Conservation (phyloP, 2,329 filamentous ascomycete genomes). For the Shiraia sp. region DNA sequence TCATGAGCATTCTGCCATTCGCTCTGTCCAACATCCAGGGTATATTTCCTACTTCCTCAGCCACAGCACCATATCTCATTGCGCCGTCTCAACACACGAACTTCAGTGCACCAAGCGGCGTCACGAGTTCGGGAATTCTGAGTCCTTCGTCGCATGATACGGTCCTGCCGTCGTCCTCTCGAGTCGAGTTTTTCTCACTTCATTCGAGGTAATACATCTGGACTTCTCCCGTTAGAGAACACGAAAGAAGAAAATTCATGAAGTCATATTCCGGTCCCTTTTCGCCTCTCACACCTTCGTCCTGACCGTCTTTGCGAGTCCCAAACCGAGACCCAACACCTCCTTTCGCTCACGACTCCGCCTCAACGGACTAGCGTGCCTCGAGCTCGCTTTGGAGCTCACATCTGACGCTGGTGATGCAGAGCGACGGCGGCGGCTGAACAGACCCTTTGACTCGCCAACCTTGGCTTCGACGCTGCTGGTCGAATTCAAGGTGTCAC, state of each 20-base stretch:
- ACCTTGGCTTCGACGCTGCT: constrained; percentile 14
- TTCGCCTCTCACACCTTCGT: constrained; percentile 13
- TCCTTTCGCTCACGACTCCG: constrained; percentile 10
- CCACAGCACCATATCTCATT: no score
- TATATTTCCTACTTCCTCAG: background rate
- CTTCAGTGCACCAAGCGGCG: no score
- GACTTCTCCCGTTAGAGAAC: no score
- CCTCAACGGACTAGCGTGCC: constrained; percentile 15
- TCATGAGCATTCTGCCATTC: background rate
- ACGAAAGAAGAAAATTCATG: no score
- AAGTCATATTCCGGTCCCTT: background rate
- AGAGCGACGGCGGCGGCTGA: constrained; percentile 3
- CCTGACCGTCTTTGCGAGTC: constrained; percentile 17
- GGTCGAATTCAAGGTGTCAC: constrained; percentile 24
- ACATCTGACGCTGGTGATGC: constrained; percentile 9
- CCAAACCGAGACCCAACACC: constrained; percentile 2
- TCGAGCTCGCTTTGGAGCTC: constrained; percentile 9
- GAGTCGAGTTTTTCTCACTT: no score
- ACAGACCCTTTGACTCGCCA: constrained; percentile 3
- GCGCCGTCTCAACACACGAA: no score
- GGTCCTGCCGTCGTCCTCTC: no score
- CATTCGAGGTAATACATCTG: no score
- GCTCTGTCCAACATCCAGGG: background rate
- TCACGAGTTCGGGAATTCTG: no score
- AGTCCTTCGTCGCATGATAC: no score